Conservation (phyloP, 352 stramenopile species). For the Peronospora belbahrii region DNA sequence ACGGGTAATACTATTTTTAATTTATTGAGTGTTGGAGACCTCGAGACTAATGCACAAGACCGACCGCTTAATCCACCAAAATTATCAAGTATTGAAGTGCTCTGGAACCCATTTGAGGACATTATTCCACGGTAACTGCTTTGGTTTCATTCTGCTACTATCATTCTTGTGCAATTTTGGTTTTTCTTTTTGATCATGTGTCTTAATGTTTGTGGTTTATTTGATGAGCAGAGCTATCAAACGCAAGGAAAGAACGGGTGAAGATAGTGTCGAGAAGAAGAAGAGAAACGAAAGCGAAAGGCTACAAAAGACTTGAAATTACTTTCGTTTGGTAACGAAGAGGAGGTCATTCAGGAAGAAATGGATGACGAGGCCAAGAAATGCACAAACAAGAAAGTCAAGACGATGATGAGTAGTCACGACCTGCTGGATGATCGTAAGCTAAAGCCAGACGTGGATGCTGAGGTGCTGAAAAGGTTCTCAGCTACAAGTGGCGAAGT, state of each 20-base stretch:
- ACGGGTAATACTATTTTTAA: constrained; percentile 98
- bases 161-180: background rate
- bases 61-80: constrained; percentile 65
- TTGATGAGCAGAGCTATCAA: constrained; percentile 21
- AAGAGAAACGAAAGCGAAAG: constrained; percentile 86
- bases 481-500: constrained; percentile 18
- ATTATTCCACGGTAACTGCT: constrained; percentile 75
- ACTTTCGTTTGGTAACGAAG: constrained; percentile 93
- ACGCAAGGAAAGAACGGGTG: constrained; percentile 15
- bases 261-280: constrained; percentile 38
- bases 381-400: constrained; percentile 53
- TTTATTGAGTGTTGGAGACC: constrained; percentile 85
- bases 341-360: constrained; percentile 57
- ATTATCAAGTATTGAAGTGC: constrained; percentile 84
- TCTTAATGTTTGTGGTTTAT: constrained; percentile 1
- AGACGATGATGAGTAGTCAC: constrained; percentile 70
- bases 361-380: constrained; percentile 17
- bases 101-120: constrained; percentile 94
- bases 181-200: background rate
- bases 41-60: constrained; percentile 83
- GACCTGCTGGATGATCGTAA: constrained; percentile 59
- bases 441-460: constrained; percentile 55
- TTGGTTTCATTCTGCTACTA: background rate
- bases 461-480: constrained; percentile 45
- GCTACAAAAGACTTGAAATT: constrained; percentile 91